Percentiles rank a stretch among this genome's conserved stretches.
Conservation (phyloP, 2,329 filamentous ascomycete genomes). For the Aspergillus piperis region DNA sequence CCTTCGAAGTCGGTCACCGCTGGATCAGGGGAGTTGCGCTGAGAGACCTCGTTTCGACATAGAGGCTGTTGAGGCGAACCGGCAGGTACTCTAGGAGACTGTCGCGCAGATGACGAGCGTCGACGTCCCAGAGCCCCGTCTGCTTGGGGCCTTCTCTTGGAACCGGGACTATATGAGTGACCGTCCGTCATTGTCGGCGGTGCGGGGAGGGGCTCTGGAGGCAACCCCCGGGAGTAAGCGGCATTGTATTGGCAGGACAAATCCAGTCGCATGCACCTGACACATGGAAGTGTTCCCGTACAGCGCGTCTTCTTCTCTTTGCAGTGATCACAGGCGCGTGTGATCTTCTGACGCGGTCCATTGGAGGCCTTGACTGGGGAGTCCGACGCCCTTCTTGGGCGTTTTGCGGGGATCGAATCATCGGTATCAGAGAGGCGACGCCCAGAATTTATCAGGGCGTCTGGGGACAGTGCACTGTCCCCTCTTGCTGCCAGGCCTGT, state of each 20-base stretch:
- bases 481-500: background rate
- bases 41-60: slow-evolving; percentile 21
- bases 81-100: slow-evolving; percentile 3
- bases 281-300: slow-evolving; percentile 40
- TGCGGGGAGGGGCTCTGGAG: slow-evolving; percentile 35
- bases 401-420: slow-evolving; percentile 11
- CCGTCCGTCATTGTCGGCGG: slow-evolving; percentile 18
- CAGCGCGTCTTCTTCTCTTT: slow-evolving; percentile 43
- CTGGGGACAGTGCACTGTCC: background rate
- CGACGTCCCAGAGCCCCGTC: slow-evolving; percentile 7
- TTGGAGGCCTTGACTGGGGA: slow-evolving; percentile 21
- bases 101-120: slow-evolving; percentile 7
- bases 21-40: slow-evolving; percentile 48
- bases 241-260: slow-evolving; percentile 40
- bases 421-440: background rate
- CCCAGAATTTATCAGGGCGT: background rate
- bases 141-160: background rate
- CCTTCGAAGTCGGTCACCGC: slow-evolving; percentile 55
- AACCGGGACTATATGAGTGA: slow-evolving; percentile 10
- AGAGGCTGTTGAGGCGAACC: slow-evolving; percentile 4
- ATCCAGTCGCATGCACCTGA: slow-evolving; percentile 35
- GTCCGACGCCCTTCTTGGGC: slow-evolving; percentile 36
- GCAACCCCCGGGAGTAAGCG: slow-evolving; percentile 39
- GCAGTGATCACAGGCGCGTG: slow-evolving; percentile 42
- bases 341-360: slow-evolving; percentile 38